These are phyloP conservation scores for Dianthus caryophyllus DNA, from an alignment of 148 eudicot genomes.

Conservation along the genomic window DNA sequence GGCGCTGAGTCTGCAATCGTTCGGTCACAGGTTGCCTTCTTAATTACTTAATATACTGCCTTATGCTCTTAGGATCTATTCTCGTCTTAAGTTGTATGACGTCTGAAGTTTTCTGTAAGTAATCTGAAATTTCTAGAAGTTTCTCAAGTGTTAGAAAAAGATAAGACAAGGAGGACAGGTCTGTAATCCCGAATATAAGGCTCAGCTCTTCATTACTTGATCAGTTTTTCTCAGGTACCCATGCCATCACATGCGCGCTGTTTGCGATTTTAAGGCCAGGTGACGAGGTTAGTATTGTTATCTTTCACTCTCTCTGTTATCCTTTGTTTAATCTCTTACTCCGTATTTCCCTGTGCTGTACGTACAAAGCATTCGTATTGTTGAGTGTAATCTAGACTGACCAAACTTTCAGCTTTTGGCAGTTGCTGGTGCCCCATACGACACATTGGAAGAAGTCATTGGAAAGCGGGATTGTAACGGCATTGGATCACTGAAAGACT, in stretches of 20 bases:
- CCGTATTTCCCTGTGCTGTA: not conserved
- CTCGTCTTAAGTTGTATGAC: too few species aligned
- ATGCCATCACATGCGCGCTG: slow-evolving; percentile 95
- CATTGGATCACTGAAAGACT: slow-evolving; percentile 82
- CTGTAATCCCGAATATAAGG: not conserved
- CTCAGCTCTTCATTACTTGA: slow-evolving; percentile 11
- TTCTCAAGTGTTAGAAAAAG: too few species aligned
- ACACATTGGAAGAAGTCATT: slow-evolving; percentile 94
- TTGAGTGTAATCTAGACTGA: slow-evolving; percentile 18
- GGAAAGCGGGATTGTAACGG: slow-evolving; percentile 80
- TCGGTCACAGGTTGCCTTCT: slow-evolving; percentile 65
- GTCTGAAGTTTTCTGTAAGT: too few species aligned
- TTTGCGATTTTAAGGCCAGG: slow-evolving; percentile 94
- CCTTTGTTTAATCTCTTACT: not conserved
- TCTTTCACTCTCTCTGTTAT: not conserved
- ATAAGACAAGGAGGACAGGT: too few species aligned
- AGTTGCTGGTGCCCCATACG: slow-evolving; percentile 97
- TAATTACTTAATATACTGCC: not conserved
- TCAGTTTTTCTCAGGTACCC: slow-evolving; percentile 98
- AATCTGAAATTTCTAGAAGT: too few species aligned
- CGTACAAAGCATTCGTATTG: not conserved
- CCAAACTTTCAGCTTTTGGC: slow-evolving; percentile 78
- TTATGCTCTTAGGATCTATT: too few species aligned
- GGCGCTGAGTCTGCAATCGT: slow-evolving; percentile 98
- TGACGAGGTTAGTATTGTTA: slow-evolving; percentile 58